Percentiles rank a stretch among this genome's conserved stretches.
phyloP scores from a whole-genome alignment of 192 early-diverging fungal genomes.

The Coemansia sp. region DNA sequence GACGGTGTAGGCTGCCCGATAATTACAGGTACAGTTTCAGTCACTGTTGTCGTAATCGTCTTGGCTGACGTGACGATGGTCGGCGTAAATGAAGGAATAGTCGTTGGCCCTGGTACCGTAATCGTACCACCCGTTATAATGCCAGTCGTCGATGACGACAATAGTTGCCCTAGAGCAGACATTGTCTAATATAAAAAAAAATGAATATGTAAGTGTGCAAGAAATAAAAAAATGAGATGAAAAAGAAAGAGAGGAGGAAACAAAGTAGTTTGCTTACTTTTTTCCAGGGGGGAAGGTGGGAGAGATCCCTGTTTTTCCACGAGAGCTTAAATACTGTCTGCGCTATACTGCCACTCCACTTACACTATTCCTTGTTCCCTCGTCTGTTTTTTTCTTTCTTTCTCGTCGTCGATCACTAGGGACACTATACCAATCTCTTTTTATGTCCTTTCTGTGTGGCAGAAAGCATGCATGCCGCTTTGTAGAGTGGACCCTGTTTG shows the following conservation, averaged over 20 bases:
- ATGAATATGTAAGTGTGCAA: not conserved
- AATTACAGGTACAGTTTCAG: slow-evolving; percentile 15
- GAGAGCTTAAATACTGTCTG: slow-evolving; percentile 3
- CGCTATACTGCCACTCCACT: not conserved
- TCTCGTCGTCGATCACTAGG: not conserved
- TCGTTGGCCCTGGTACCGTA: slow-evolving; percentile 21
- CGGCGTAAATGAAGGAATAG: not conserved
- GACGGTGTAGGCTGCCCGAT: slow-evolving; percentile 19
- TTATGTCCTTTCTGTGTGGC: not conserved
- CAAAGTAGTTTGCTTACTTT: not conserved
- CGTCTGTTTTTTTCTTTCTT: slow-evolving; percentile 1
- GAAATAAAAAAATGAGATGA: not conserved
- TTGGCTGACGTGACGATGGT: slow-evolving; percentile 25
- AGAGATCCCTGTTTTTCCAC: not conserved
- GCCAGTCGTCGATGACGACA: slow-evolving; percentile 33
- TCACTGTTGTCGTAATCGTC: slow-evolving; percentile 35
- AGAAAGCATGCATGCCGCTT: not conserved
- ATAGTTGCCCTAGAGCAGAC: not conserved
- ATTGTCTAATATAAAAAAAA: not conserved
- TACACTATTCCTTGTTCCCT: slow-evolving; percentile 3
- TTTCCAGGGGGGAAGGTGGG: not conserved
- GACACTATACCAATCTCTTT: slow-evolving; percentile 3
- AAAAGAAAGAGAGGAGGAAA: not conserved
- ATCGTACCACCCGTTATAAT: slow-evolving; percentile 27
- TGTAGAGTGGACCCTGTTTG: slow-evolving; percentile 3